Evolutionary conservation across 176 grass and related monocot genomes (phyloP), one percentile per base, ranked within the genome.

Genomic region (Oryza glumipatula): DNA sequence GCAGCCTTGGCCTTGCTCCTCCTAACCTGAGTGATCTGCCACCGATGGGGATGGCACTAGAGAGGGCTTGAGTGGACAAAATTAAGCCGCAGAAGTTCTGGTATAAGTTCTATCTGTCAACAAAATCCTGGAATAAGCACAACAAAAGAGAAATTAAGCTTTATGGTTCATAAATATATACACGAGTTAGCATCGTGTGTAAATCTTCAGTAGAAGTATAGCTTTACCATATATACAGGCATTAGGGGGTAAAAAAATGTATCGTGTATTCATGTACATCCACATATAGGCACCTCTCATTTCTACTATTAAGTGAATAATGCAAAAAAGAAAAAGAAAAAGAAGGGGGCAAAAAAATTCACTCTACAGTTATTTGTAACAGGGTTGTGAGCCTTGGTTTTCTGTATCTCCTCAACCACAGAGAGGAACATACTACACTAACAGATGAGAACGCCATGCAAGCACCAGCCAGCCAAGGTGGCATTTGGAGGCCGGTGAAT

Each of bases 401-500:
- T 33, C 83, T 92, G 60, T 99, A 99, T 84, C 96, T 92, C 88
- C 96, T 92, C 61, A 99, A 60, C 67, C 95, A 82, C 77, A 99
- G 84, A 10, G 96, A 99, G 24, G 96, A 99, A 74, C 93, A 96
- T 12, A 99, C 93, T 19, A 98, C 96, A 22, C 93, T 99, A 32
- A 96, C 91, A 0, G 93, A 96, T 21, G 96, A 98, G 67, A 98
- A 94, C 0, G 96, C 91, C 96, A 96, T 98, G 86, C 96, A 98
- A 24, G 86, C 83, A 2, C 96, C 96, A 0, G 96, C 96, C 65
- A 99, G 60, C 96, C 95, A 96, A 3, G 89, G 94, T 3, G 94
- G 94, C 94, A 96, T 91, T 58, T 83, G 76, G 68, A 96, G 17
- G 3, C 94, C 88, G 0, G 84, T 87, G 66, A 96, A 76, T 1